phyloP scores from a whole-genome alignment of 2,329 filamentous ascomycete species.

The Aspergillus quadricinctus region DNA sequence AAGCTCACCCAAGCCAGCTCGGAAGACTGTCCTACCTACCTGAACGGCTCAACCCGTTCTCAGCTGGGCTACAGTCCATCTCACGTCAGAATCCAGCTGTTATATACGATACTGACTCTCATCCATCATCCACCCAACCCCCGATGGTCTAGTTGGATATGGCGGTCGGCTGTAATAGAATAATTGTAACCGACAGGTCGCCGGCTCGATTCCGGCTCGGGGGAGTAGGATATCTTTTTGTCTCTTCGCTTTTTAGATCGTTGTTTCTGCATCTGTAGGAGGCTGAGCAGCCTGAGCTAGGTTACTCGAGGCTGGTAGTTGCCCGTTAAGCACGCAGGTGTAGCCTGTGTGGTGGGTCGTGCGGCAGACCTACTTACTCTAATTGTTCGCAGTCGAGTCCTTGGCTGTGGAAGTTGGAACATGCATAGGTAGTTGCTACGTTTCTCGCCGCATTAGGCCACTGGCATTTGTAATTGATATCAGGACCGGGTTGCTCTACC shows the following conservation, averaged over 20 bases:
- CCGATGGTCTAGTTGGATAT: background rate
- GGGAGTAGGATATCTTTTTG: background rate
- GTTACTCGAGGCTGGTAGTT: too few relatives aligned
- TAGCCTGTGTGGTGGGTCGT: too few relatives aligned
- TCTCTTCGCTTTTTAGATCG: background rate
- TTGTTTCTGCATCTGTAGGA: background rate
- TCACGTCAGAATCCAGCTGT: background rate
- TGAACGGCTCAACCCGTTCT: background rate
- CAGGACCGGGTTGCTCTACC: too few relatives aligned
- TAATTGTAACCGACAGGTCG: background rate
- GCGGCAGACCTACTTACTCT: too few relatives aligned
- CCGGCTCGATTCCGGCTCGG: background rate
- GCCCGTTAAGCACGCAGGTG: too few relatives aligned
- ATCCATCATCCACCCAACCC: background rate
- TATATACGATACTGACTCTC: fast-evolving
- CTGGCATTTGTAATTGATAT: too few relatives aligned
- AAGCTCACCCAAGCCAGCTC: background rate
- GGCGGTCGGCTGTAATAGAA: background rate
- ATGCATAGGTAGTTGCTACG: too few relatives aligned
- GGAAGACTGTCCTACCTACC: background rate
- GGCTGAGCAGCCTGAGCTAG: too few relatives aligned
- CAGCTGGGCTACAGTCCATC: background rate
- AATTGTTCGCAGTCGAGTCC: too few relatives aligned
- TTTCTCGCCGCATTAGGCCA: too few relatives aligned
- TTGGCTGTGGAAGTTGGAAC: too few relatives aligned